Evolutionary conservation across 2,329 filamentous ascomycete genomes (phyloP).

Genomic region (Botrytis galanthina): DNA sequence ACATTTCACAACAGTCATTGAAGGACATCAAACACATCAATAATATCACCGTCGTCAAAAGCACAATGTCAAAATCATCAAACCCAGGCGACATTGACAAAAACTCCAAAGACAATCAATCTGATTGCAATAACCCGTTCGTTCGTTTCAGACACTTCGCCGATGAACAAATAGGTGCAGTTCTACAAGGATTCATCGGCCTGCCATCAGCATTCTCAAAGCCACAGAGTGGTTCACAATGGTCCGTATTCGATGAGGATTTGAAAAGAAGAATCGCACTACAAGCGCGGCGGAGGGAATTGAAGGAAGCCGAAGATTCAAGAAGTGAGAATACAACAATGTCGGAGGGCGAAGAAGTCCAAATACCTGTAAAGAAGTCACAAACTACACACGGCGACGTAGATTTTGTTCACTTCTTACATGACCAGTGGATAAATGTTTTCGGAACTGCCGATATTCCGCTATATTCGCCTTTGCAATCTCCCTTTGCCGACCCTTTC

Average conservation of each 20-base stretch:
- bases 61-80: constrained; percentile 26
- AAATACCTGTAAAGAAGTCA: constrained; percentile 25
- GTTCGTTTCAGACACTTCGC: constrained; percentile 37
- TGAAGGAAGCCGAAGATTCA: constrained; percentile 28
- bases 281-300: constrained; percentile 28
- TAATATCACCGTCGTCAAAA: not conserved
- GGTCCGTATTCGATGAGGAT: constrained; percentile 35
- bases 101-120: not conserved
- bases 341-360: constrained; percentile 15
- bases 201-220: constrained; percentile 37
- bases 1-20: not conserved
- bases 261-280: constrained; percentile 33
- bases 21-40: not conserved
- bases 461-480: constrained; percentile 30
- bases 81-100: constrained; percentile 24
- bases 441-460: constrained; percentile 28
- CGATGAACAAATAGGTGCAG: constrained; percentile 35
- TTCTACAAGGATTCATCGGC: constrained; percentile 38
- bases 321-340: constrained; percentile 9
- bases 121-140: constrained; percentile 34
- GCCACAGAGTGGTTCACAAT: constrained; percentile 27
- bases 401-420: not conserved
- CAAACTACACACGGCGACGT: not conserved
- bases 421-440: not conserved
- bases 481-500: constrained; percentile 67